Conservation (phyloP, 768 basidiomycete species). For the Xerocomus brunneocitrinus region DNA sequence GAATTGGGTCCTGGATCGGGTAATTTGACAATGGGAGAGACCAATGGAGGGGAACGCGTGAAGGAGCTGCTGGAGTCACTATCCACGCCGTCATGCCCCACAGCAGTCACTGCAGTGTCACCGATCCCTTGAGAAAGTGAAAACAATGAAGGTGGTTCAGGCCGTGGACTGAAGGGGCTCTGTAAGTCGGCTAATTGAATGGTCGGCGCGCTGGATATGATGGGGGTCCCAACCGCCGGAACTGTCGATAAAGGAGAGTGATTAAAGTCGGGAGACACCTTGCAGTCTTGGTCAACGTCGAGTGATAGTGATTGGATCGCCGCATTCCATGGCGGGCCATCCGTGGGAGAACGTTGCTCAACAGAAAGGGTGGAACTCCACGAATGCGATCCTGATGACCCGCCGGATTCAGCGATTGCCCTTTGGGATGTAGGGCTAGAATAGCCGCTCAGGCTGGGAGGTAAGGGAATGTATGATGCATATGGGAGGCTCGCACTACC, state of each 20-base stretch:
- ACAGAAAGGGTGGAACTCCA: slow-evolving; percentile 30
- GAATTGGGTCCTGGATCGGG: slow-evolving; percentile 24
- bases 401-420: slow-evolving; percentile 9
- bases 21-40: slow-evolving; percentile 28
- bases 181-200: slow-evolving; percentile 12
- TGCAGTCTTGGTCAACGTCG: slow-evolving; percentile 4
- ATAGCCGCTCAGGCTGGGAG: slow-evolving; percentile 27
- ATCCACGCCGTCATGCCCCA: slow-evolving; percentile 11
- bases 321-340: slow-evolving; percentile 12
- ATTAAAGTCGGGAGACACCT: slow-evolving; percentile 18
- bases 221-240: slow-evolving; percentile 29
- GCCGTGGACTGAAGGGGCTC: slow-evolving; percentile 30
- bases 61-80: slow-evolving; percentile 23
- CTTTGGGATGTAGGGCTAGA: slow-evolving; percentile 31
- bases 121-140: slow-evolving; percentile 18
- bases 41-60: slow-evolving; percentile 25
- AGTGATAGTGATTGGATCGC: slow-evolving; percentile 8
- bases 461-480: slow-evolving; percentile 29
- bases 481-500: slow-evolving; percentile 15
- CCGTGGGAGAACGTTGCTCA: slow-evolving; percentile 24
- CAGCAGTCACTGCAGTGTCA: background rate
- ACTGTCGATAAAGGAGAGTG: slow-evolving; percentile 31
- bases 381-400: slow-evolving; percentile 21
- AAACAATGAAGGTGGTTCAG: slow-evolving; percentile 16
- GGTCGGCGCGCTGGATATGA: slow-evolving; percentile 12